Evolutionary conservation across 306 rosid genomes (phyloP), one percentile per base, ranked within the genome.

Genomic region (Herpetospermum pedunculosum): DNA sequence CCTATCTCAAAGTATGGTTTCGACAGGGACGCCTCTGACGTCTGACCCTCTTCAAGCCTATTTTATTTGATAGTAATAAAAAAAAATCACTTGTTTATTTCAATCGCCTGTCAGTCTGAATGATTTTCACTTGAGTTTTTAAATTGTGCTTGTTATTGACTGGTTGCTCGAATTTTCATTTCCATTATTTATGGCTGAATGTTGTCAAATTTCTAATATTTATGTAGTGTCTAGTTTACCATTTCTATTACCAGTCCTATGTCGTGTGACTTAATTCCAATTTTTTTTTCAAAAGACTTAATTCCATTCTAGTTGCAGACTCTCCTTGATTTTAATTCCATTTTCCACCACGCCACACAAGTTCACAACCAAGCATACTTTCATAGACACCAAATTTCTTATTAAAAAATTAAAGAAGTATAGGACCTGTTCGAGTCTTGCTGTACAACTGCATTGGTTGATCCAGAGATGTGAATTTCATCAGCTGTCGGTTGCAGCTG

Each of bases 351-450:
- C 7, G 29, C 63, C 37, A 26, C 64, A 57, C 2, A n/a, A n/a
- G n/a, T n/a, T n/a, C n/a, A n/a, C n/a, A 23, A 8, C 62, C 32
- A 23, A 54, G 32, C 32, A 54, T 7, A 8, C 34, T 23, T 32
- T 12, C 18, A 25, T 4, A 12, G 12, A 4, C 16, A 54, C 28
- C 28, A 54, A 54, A 11, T 23, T 54, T 49, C 9, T 49, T 49
- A 49, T 16, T 49, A 49, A 1, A 49, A 13, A 23, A 55, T 59
- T 58, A 12, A 12, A 60, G 47, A 57, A 34, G 55, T 53, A 43
- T 60, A 37, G 63, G 83, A 93, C 98, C 97, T 94, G 98, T 86
- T 85, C 84, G 92, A 70, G 89, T 87, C 79, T 84, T 87, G 85
- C 88, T 89, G 89, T 73, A 93, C 73, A 55, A 88, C 19, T 47